phyloP scores from a whole-genome alignment of 2,329 filamentous ascomycete species.

The Sordariomycetes sp. region DNA sequence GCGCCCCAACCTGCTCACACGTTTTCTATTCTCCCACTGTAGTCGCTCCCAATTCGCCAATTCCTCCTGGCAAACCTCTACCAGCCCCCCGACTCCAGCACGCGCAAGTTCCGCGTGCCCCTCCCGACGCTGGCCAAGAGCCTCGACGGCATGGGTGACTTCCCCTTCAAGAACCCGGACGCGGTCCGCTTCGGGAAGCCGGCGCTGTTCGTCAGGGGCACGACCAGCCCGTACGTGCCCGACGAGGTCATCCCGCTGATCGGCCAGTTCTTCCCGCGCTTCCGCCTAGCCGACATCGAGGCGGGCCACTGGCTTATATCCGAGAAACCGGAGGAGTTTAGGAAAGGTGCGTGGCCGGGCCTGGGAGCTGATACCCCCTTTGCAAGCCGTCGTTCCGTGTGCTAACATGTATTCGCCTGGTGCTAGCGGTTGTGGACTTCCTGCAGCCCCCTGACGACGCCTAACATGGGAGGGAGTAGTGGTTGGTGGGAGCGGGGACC shows the following conservation, averaged over 20 bases:
- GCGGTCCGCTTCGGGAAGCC: slow-evolving; percentile 61
- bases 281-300: slow-evolving; percentile 63
- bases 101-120: slow-evolving; percentile 69
- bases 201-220: slow-evolving; percentile 72
- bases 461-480: neutral
- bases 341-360: slow-evolving; percentile 42
- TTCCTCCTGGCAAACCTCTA: slow-evolving; percentile 84
- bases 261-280: slow-evolving; percentile 72
- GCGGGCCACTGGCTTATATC: slow-evolving; percentile 82
- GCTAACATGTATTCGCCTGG: neutral
- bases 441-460: slow-evolving; percentile 23
- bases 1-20: neutral
- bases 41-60: slow-evolving; percentile 69
- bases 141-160: slow-evolving; percentile 72
- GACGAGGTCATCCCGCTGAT: slow-evolving; percentile 73
- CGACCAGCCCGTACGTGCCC: slow-evolving; percentile 65
- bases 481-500: neutral
- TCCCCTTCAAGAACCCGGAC: slow-evolving; percentile 72
- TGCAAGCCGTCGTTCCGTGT: neutral
- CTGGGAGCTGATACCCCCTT: neutral
- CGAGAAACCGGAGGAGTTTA: slow-evolving; percentile 75
- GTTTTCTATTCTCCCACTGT: slow-evolving; percentile 2
- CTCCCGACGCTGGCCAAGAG: slow-evolving; percentile 57
- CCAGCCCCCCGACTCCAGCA: slow-evolving; percentile 36
- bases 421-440: slow-evolving; percentile 53